A percentile compares a stretch with the other conserved stretches of the same genome.
Evolutionary conservation across 495 filamentous ascomycete genomes (phyloP).

Genomic region (Podospora tetraspora): DNA sequence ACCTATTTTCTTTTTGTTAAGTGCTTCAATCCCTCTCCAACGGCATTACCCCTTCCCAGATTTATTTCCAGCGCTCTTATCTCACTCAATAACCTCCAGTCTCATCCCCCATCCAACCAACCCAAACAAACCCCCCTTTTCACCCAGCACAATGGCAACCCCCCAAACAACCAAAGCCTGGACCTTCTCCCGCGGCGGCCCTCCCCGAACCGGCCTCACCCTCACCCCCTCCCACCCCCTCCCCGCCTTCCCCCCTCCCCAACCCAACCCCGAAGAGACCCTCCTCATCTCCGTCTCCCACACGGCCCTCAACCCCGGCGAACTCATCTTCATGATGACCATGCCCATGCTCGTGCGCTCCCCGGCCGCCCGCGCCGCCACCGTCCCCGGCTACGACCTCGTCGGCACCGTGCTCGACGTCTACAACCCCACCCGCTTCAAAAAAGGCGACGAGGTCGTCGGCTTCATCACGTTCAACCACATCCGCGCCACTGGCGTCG

Average conservation of each 20-base stretch:
- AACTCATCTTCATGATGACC: constrained; percentile 30
- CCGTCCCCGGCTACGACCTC: constrained; percentile 37
- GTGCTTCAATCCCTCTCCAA: no score
- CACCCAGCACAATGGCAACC: constrained; percentile 6
- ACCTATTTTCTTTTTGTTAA: no score
- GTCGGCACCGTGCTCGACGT: constrained; percentile 28
- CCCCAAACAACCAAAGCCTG: constrained; percentile 19
- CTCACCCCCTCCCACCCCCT: constrained; percentile 22
- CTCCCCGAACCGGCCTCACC: constrained; percentile 17
- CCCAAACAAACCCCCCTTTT: constrained; percentile 6
- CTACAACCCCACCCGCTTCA: constrained; percentile 19
- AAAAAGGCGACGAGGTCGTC: constrained; percentile 28
- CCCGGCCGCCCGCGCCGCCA: constrained; percentile 21
- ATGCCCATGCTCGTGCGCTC: constrained; percentile 31
- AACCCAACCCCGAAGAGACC: constrained; percentile 12
- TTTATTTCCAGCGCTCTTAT: no score
- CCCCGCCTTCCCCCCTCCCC: constrained; percentile 12
- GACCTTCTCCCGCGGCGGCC: constrained; percentile 17
- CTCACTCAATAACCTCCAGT: not conserved
- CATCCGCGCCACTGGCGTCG: constrained; percentile 24
- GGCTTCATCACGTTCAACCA: constrained; percentile 26
- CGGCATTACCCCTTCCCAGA: no score
- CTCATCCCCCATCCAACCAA: not conserved
- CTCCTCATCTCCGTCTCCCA: constrained; percentile 35
- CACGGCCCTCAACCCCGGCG: constrained; percentile 39